Conservation (phyloP, 495 filamentous ascomycete genomes). For the Daldinia decipiens region DNA sequence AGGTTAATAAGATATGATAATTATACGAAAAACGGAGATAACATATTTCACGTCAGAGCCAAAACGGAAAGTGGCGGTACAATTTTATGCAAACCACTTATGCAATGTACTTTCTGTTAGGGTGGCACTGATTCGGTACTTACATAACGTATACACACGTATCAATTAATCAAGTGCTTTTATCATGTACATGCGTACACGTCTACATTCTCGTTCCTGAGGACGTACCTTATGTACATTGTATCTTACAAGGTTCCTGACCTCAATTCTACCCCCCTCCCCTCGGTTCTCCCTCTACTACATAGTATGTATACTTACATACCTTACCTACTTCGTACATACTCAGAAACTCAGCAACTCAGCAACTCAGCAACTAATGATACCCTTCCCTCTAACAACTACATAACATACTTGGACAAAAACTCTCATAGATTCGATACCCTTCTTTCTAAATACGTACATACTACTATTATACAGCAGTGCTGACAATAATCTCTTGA, state of each 20-base stretch:
- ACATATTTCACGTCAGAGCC: background rate
- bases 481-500: constrained; percentile 29
- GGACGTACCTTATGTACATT: constrained; percentile 2
- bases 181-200: background rate
- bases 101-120: background rate
- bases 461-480: constrained; percentile 21
- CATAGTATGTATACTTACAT: constrained; percentile 1
- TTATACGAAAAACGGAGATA: background rate
- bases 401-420: constrained; percentile 23
- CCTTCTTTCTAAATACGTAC: constrained; percentile 37
- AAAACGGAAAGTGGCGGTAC: background rate
- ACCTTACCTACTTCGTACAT: too few relatives aligned
- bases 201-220: constrained; percentile 13
- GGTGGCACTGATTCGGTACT: background rate
- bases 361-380: background rate
- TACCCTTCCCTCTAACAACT: constrained; percentile 10
- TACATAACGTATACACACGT: background rate
- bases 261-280: background rate
- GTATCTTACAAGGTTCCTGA: constrained; percentile 12
- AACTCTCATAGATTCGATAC: constrained; percentile 41
- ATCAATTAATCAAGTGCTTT: too few relatives aligned
- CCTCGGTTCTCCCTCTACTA: background rate
- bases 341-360: background rate
- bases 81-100: background rate
- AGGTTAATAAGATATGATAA: background rate